A percentile compares a stretch with the other conserved stretches of the same genome.
phyloP scores from a whole-genome alignment of 2,329 filamentous ascomycete genomes.

The Pseudocercospora musae region DNA sequence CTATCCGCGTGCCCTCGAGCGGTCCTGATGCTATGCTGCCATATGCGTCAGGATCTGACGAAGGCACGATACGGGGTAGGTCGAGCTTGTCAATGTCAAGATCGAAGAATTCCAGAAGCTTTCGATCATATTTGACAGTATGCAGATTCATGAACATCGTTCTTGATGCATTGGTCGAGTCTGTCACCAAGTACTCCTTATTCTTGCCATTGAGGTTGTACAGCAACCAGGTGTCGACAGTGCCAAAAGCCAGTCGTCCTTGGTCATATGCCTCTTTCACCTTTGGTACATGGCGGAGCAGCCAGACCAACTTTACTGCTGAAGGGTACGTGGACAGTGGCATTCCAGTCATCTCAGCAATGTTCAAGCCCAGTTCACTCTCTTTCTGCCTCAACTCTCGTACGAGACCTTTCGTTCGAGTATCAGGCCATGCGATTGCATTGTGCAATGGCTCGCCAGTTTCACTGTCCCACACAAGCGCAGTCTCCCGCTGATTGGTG shows the following conservation, averaged over 20 bases:
- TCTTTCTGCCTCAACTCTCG: slow-evolving; percentile 68
- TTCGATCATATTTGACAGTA: slow-evolving; percentile 75
- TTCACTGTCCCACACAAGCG: slow-evolving; percentile 75
- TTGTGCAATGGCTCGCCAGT: slow-evolving; percentile 80
- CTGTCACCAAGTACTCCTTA: slow-evolving; percentile 72
- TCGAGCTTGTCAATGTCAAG: slow-evolving; percentile 68
- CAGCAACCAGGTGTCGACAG: slow-evolving; percentile 83
- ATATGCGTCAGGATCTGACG: slow-evolving; percentile 70
- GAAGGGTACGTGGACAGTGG: slow-evolving; percentile 87
- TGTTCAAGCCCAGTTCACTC: slow-evolving; percentile 64
- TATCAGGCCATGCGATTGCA: slow-evolving; percentile 89
- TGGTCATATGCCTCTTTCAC: slow-evolving; percentile 74
- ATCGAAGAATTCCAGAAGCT: slow-evolving; percentile 75
- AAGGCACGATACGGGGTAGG: slow-evolving; percentile 77
- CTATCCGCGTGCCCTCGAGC: slow-evolving; percentile 68
- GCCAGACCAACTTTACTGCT: slow-evolving; percentile 82
- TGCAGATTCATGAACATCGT: slow-evolving; percentile 94
- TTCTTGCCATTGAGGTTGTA: slow-evolving; percentile 74
- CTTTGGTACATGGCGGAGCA: slow-evolving; percentile 66
- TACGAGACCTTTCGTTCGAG: slow-evolving; percentile 71
- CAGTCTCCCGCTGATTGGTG: slow-evolving; percentile 88
- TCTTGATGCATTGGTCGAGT: slow-evolving; percentile 81
- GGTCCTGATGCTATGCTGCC: slow-evolving; percentile 64
- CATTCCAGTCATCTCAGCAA: slow-evolving; percentile 65
- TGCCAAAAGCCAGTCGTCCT: slow-evolving; percentile 80